A percentile compares a stretch with the other conserved stretches of the same genome.
Conservation (phyloP, 129 eudicot species). For the Cynara cardunculus region DNA sequence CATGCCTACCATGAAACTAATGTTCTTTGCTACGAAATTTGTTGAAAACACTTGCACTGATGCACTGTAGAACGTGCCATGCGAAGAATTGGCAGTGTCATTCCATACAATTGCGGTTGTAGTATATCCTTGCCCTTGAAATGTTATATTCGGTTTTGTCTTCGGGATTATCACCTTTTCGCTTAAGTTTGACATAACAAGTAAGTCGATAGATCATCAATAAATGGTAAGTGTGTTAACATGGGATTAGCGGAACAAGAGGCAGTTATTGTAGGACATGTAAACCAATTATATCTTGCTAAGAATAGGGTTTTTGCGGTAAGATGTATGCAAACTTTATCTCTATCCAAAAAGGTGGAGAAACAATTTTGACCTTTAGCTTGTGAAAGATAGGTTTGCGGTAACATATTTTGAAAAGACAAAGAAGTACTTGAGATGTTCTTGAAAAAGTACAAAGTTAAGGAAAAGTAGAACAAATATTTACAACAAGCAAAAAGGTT, state of each 20-base stretch:
- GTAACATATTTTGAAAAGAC: neutral
- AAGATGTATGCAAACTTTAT: neutral
- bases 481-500: neutral
- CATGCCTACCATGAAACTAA: constrained; percentile 82
- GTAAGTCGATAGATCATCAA: neutral
- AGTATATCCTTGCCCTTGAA: constrained; percentile 93
- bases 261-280: neutral
- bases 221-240: neutral
- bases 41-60: constrained; percentile 82
- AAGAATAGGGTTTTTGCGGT: neutral
- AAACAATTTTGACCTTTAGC: neutral
- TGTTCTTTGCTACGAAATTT: constrained; percentile 88
- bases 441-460: neutral
- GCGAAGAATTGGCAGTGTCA: constrained; percentile 84
- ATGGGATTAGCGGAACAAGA: neutral
- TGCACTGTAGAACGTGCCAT: constrained; percentile 79
- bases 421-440: neutral
- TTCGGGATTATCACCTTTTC: constrained; percentile 75
- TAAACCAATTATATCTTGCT: neutral
- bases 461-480: neutral
- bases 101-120: constrained; percentile 88
- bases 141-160: constrained; percentile 77
- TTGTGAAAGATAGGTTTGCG: neutral
- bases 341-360: neutral
- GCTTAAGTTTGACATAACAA: constrained; percentile 27